A percentile compares a stretch with the other conserved stretches of the same genome.
phyloP scores from a whole-genome alignment of 2,329 filamentous ascomycete genomes.

The Coniochaeta sp. region DNA sequence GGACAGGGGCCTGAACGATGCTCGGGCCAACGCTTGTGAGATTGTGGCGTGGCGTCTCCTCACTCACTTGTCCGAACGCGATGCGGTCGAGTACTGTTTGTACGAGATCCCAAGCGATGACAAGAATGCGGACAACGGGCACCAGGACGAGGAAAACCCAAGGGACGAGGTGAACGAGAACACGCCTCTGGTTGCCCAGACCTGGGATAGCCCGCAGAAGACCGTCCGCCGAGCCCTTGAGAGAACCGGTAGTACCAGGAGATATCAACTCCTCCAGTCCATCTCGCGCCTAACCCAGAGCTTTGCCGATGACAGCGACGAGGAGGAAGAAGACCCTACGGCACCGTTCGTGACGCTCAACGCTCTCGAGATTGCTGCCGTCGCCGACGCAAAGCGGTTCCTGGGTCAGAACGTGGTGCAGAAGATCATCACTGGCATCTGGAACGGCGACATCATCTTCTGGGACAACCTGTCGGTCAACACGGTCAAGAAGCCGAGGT shows the following conservation, averaged over 20 bases:
- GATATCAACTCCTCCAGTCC: constrained; percentile 43
- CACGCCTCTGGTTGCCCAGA: constrained; percentile 35
- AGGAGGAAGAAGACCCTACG: constrained; percentile 55
- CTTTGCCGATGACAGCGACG: constrained; percentile 29
- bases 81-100: constrained; percentile 67
- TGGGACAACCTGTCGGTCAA: constrained; percentile 73
- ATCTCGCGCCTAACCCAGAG: constrained; percentile 48
- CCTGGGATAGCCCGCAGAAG: constrained; percentile 14
- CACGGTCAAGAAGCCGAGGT: constrained; percentile 66
- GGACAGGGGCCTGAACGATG: constrained; percentile 57
- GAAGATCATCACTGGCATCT: constrained; percentile 75
- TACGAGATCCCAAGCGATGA: constrained; percentile 56
- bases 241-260: constrained; percentile 33
- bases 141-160: constrained; percentile 31
- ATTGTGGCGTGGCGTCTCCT: constrained; percentile 76
- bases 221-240: constrained; percentile 17
- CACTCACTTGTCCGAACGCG: constrained; percentile 60
- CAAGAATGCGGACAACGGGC: constrained; percentile 14
- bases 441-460: constrained; percentile 80
- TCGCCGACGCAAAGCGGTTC: constrained; percentile 77
- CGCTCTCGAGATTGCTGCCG: constrained; percentile 77
- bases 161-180: constrained; percentile 28
- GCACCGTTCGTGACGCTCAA: constrained; percentile 72
- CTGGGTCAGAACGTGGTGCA: constrained; percentile 74
- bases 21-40: constrained; percentile 68